These are phyloP conservation scores for Paraphoma sp. DNA, from an alignment of 2,329 filamentous ascomycete genomes.

Conservation along the genomic window DNA sequence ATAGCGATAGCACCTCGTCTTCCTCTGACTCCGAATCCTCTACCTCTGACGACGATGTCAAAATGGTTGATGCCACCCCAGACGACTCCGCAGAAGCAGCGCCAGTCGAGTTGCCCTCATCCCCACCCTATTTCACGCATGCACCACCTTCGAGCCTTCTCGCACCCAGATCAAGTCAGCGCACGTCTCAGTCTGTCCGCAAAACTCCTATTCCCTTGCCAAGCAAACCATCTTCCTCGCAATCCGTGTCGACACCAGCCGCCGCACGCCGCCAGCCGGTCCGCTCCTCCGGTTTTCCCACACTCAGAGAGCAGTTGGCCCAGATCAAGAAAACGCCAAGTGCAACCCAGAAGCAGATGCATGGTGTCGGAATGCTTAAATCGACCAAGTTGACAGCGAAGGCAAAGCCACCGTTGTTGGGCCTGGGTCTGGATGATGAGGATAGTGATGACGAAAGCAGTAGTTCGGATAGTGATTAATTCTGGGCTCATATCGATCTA, in stretches of 20 bases:
- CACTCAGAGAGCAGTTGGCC: constrained; percentile 18
- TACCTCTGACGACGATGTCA: no score
- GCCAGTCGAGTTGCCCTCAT: constrained; percentile 7
- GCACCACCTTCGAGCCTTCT: constrained; percentile 5
- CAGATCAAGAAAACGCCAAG: constrained; percentile 12
- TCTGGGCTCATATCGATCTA: background rate
- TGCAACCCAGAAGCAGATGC: constrained; percentile 8
- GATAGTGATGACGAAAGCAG: constrained; percentile 17
- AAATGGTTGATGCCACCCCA: no score
- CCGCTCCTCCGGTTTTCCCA: constrained; percentile 16
- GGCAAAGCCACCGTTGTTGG: background rate
- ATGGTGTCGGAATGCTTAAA: constrained; percentile 17
- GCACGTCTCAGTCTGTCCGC: constrained; percentile 4
- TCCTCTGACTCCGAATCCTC: no score
- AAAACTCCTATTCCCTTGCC: constrained; percentile 14
- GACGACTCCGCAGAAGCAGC: no score
- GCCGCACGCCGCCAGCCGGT: constrained; percentile 7
- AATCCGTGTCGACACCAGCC: constrained; percentile 14
- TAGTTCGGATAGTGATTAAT: constrained; percentile 11
- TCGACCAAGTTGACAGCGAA: constrained; percentile 9
- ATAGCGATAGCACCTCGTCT: no score
- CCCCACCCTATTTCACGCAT: constrained; percentile 12
- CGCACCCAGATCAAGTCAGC: constrained; percentile 11
- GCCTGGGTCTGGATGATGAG: constrained; percentile 1
- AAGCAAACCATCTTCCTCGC: constrained; percentile 1